These are phyloP conservation scores for Isabelozyma rhagii DNA, from an alignment of 805 yeast species.

Conservation along the genomic window DNA sequence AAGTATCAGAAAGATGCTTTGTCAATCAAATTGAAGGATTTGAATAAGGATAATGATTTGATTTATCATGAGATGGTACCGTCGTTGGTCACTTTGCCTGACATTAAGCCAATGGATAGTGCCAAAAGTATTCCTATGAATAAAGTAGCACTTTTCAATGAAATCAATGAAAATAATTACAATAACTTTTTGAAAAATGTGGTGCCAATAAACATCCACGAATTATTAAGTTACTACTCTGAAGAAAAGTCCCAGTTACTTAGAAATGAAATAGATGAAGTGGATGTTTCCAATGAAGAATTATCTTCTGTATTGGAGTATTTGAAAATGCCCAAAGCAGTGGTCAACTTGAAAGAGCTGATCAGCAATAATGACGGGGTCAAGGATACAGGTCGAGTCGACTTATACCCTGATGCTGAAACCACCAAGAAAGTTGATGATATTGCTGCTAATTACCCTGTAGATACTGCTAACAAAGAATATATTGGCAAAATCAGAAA, in stretches of 20 bases:
- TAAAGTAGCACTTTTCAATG: constrained; percentile 40
- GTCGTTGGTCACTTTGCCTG: constrained; percentile 53
- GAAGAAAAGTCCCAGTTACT: constrained; percentile 81
- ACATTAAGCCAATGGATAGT: constrained; percentile 66
- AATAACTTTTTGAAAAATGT: constrained; percentile 69
- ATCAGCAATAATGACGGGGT: constrained; percentile 10
- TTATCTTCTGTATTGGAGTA: constrained; percentile 75
- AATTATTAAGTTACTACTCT: constrained; percentile 80
- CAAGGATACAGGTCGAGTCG: constrained; percentile 9
- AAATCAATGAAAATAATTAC: constrained; percentile 35
- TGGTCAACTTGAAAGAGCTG: constrained; percentile 51
- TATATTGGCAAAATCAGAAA: constrained; percentile 28
- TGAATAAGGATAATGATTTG: constrained; percentile 83
- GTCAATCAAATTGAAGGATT: constrained; percentile 32
- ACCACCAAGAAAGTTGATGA: constrained; percentile 13
- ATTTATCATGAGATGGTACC: constrained; percentile 83
- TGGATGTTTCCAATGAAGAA: constrained; percentile 78
- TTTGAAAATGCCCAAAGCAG: constrained; percentile 67
- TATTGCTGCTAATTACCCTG: constrained; percentile 20
- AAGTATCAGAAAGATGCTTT: constrained; percentile 41
- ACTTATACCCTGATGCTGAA: constrained; percentile 31
- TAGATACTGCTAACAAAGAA: constrained; percentile 32
- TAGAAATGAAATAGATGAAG: constrained; percentile 69
- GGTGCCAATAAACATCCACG: constrained; percentile 84
- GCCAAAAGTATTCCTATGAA: constrained; percentile 57